Percentiles rank a stretch among this genome's conserved stretches.
phyloP scores from a whole-genome alignment of 1,139 yeast genomes.

The Pichia sp. region DNA sequence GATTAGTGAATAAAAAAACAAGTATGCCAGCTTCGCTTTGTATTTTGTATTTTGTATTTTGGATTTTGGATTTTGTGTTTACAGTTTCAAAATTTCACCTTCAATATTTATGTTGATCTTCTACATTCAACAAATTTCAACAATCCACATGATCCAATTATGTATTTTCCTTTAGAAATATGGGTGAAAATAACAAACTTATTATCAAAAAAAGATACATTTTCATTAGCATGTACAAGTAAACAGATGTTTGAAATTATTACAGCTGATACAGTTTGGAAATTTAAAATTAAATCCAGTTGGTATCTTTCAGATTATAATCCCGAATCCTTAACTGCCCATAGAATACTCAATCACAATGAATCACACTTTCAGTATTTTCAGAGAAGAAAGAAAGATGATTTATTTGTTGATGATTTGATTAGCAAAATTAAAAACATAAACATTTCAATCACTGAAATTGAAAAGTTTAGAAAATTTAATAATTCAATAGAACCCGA shows the following conservation, averaged over 20 bases:
- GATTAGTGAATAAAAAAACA: no score
- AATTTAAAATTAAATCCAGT: conserved; percentile 1
- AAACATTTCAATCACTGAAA: background rate
- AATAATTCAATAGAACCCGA: background rate
- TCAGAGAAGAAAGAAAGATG: conserved; percentile 5
- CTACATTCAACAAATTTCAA: background rate
- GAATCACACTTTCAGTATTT: conserved; percentile 8
- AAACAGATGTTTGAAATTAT: background rate
- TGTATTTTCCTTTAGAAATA: conserved; percentile 10
- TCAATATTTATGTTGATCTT: background rate
- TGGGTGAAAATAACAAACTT: conserved; percentile 8
- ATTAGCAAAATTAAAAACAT: conserved; percentile 1
- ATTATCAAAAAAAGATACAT: conserved; percentile 1
- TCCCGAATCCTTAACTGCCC: conserved; percentile 1
- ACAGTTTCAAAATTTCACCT: background rate
- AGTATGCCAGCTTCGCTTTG: background rate
- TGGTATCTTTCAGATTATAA: conserved; percentile 10
- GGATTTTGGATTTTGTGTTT: background rate
- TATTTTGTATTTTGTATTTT: background rate
- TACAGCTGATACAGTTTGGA: conserved; percentile 10
- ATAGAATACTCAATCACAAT: background rate
- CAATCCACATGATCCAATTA: background rate
- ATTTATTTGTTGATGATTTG: background rate
- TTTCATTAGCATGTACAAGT: background rate
- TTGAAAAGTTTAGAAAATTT: background rate